Base-by-base conservation (phyloP, 2,329 filamentous ascomycete species). In the Macrophomina phaseolina region DNA sequence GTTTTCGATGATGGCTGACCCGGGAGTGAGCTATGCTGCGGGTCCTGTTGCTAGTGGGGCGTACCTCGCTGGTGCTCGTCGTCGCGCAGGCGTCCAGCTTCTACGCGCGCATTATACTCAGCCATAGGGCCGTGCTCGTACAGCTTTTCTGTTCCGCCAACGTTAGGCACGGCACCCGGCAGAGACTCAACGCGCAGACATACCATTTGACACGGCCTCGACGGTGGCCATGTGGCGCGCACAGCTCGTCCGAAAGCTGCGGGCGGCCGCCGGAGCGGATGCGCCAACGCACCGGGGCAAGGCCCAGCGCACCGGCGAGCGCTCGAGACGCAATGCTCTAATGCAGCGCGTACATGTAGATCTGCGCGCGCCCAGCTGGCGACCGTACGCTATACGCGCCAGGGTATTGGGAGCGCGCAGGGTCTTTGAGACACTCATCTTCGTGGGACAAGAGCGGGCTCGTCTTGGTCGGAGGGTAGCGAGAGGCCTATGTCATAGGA, bases 51-150 rank as follows among this genome's bases (percentile, higher is more conserved):
- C 1, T 28, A 28, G 28, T 42, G 32, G 48, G n/a, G 23, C 82
- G 72, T 81, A 93, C 92, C 90, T 85, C 95, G 85, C 79, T 99
- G 95, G 79, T 97, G 92, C 70, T 93, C 89, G 77, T 99, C 95
- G 77, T 98, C 92, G 70, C 91, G 87, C 70, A 99, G 78, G 58
- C 87, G 83, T 11, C 93, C 92, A 51, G 84, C 81, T 55, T 88
- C 83, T 8, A 99, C 94, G 55, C 94, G 87, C 68, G 86, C 84
- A 77, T 97, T 91, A 78, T 99, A 99, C 79, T 98, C 94, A 70
- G 89, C 86, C 74, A 98, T 85, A 2, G 95, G 95, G 0, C 94
- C 94, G 38, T 64, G 65, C n/a, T 28, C 11, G 45, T 51, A 18
- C 34, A 23, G 14, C 18, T 38, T 49, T 30, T 60, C 64, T 66